Evolutionary conservation across 2,329 filamentous ascomycete genomes (phyloP), one percentile per base, ranked within the genome.

Genomic region (Aureobasidium sp.): DNA sequence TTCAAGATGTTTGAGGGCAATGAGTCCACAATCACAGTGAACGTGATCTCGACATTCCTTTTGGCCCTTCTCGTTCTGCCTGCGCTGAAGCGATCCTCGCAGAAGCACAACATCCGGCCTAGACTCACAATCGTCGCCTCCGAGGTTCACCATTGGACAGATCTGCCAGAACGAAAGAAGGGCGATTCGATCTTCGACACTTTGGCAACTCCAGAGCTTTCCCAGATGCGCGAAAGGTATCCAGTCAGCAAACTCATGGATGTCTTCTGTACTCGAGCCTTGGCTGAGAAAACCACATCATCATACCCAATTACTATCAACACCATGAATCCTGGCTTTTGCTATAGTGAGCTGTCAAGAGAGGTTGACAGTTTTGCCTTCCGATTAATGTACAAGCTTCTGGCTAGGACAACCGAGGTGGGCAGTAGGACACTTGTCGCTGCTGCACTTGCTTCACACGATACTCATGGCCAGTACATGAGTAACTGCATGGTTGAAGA

Each of bases 11-110:
- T 71, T 3, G 80, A 82, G 60, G 77, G 73, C 0, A 73, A 80
- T 43, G 83, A 86, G 70, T 69, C 66, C 17, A 78, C 70, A 0
- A 71, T 85, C 43, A 81, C 78, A 0, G 76, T 81, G 59, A 86
- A 86, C 62, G 79, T 83, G 10, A 72, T 85, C 61, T 76, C 73
- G 13, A 83, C 80, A 0, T 76, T 84, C 44, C 67, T 85, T 1
- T 71, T 86, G 0, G 78, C 74, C 0, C 65, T 80, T 0, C 71
- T 83, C 0, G 46, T 85, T 2, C 63, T 85, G 24, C 83, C 82
- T 0, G 81, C 78, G 66, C 72, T 86, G 4, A 76, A 76, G 56
- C 72, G 76, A 29, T 79, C 75, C 15, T 75, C 69, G 7, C 65
- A 37, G 24, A 66, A 64, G 17, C 72, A 67, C 71, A 68, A 69